Conservation (phyloP, 1,284 basidiomycete species). For the Hypsizygus ulmarius region DNA sequence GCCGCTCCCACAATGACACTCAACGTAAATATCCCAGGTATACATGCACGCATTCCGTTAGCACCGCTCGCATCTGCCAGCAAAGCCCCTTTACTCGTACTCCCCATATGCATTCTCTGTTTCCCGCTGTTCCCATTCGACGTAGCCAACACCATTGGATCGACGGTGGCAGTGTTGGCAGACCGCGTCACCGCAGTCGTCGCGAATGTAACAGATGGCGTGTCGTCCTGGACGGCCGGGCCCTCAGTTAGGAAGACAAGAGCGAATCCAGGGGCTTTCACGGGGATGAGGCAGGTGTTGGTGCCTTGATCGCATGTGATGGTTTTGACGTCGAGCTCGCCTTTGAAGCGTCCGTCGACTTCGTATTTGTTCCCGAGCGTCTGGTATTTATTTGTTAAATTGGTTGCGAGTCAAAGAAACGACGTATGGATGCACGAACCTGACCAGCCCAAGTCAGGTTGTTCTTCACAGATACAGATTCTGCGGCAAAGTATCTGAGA, state of each 20-base stretch:
- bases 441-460: slow-evolving; percentile 73
- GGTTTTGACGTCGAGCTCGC: slow-evolving; percentile 46
- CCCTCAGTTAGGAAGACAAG: slow-evolving; percentile 59
- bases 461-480: slow-evolving; percentile 55
- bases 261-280: slow-evolving; percentile 43
- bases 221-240: slow-evolving; percentile 38
- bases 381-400: slow-evolving; percentile 32
- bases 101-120: slow-evolving; percentile 31
- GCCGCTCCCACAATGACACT: not conserved
- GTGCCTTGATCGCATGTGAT: slow-evolving; percentile 42
- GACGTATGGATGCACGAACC: slow-evolving; percentile 25
- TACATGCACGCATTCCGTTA: no score
- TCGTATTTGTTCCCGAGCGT: slow-evolving; percentile 64
- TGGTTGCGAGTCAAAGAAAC: slow-evolving; percentile 11
- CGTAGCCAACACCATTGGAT: slow-evolving; percentile 39
- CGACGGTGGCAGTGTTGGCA: slow-evolving; percentile 43
- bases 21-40: no score
- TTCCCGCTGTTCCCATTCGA: slow-evolving; percentile 48
- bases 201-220: slow-evolving; percentile 44
- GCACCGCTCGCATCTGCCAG: slow-evolving; percentile 6
- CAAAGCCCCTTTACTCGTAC: slow-evolving; percentile 44
- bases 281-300: slow-evolving; percentile 22
- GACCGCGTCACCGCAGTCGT: slow-evolving; percentile 52
- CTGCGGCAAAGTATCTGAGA: slow-evolving; percentile 43
- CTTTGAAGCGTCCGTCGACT: slow-evolving; percentile 60